Percentiles rank a stretch among this genome's conserved stretches.
phyloP scores from a whole-genome alignment of 2,329 filamentous ascomycete species.

The Alternaria solani region DNA sequence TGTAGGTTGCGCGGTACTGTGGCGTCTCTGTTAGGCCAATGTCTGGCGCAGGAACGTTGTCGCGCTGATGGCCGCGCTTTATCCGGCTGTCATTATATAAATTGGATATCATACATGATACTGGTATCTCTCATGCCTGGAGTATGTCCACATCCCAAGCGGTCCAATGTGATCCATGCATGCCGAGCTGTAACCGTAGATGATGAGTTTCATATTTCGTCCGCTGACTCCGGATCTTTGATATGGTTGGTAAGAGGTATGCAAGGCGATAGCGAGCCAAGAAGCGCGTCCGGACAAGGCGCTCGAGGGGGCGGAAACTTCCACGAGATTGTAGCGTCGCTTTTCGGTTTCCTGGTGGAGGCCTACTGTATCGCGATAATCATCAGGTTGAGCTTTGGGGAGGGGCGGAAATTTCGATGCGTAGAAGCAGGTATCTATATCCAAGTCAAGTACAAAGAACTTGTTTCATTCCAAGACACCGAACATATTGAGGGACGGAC shows the following conservation, averaged over 20 bases:
- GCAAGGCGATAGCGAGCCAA: background rate
- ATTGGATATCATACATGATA: background rate
- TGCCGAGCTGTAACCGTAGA: background rate
- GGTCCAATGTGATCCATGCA: background rate
- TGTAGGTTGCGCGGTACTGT: conserved; percentile 8
- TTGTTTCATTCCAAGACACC: background rate
- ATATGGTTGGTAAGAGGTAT: background rate
- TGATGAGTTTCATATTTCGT: background rate
- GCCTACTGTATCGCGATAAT: no score
- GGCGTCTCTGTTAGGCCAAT: conserved; percentile 5
- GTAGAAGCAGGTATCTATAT: background rate
- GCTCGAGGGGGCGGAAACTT: background rate
- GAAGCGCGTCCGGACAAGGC: background rate
- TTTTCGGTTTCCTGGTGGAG: no score
- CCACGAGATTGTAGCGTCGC: no score
- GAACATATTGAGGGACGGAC: background rate
- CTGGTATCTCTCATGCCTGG: background rate
- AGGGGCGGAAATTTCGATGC: background rate
- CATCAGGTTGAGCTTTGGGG: no score
- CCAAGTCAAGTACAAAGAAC: background rate
- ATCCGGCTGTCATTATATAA: background rate
- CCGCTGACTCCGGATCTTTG: background rate
- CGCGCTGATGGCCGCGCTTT: background rate
- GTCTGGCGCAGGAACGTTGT: background rate
- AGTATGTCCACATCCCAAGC: background rate